Conservation (phyloP, 2,329 filamentous ascomycete species). For the Fusarium buharicum region DNA sequence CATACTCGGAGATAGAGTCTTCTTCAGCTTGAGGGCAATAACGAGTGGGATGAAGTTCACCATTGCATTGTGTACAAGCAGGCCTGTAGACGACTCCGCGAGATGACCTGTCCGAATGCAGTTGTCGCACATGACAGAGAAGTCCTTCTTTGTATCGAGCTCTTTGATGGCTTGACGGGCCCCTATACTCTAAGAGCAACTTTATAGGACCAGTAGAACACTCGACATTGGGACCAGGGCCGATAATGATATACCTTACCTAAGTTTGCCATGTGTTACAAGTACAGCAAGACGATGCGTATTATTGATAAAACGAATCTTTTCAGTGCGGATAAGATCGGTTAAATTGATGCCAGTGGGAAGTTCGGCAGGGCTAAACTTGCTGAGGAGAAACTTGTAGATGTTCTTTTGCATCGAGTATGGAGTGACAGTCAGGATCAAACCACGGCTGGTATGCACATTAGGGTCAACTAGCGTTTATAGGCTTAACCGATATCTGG, state of each 20-base stretch:
- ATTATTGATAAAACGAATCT: not conserved
- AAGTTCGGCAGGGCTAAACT: not conserved
- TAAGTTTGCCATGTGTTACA: no score
- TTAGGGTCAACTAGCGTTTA: no score
- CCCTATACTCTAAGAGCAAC: not conserved
- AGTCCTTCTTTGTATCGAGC: not conserved
- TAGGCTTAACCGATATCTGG: no score
- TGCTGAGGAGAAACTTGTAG: not conserved
- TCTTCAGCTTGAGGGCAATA: no score
- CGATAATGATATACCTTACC: no score
- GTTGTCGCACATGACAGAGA: not conserved
- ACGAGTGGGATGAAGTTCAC: not conserved
- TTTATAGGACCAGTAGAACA: no score
- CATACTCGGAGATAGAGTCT: no score
- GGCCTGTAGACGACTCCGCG: no score
- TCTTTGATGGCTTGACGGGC: not conserved
- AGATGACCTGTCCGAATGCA: not conserved
- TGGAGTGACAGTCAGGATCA: not conserved
- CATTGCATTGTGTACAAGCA: not conserved
- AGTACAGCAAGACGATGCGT: not conserved
- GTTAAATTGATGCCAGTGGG: no score
- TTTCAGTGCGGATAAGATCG: not conserved
- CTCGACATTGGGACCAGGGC: no score
- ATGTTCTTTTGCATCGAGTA: not conserved
- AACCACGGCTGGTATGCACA: no score